Conservation (phyloP, 306 rosid genomes). For the Hippophae rhamnoides region DNA sequence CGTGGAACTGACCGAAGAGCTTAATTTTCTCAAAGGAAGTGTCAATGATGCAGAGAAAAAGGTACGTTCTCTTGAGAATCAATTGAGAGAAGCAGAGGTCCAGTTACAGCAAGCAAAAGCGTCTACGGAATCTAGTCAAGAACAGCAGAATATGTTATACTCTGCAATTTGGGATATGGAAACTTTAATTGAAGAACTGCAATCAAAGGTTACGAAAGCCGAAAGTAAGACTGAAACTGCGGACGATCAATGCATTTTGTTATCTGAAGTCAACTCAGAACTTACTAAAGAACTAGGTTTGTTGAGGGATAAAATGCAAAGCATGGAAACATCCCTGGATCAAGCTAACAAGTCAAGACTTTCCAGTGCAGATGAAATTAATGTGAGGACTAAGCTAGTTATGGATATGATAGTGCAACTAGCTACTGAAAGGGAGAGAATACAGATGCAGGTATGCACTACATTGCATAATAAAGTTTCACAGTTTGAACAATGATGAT, state of each 20-base stretch:
- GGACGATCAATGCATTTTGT: constrained; percentile 26
- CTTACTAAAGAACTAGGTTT: constrained; percentile 54
- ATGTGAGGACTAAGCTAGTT: constrained; percentile 41
- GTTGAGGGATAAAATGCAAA: constrained; percentile 36
- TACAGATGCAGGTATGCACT: constrained; percentile 56
- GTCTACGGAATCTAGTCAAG: constrained; percentile 87
- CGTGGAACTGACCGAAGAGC: constrained; percentile 78
- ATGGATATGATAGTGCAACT: constrained; percentile 71
- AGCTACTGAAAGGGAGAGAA: constrained; percentile 61
- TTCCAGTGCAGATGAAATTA: constrained; percentile 49
- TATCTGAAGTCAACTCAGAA: constrained; percentile 60
- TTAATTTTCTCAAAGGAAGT: constrained; percentile 66
- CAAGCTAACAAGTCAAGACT: constrained; percentile 38
- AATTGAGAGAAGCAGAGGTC: constrained; percentile 66
- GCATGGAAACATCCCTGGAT: constrained; percentile 55
- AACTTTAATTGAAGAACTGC: constrained; percentile 82
- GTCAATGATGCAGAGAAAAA: constrained; percentile 59
- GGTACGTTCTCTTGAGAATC: constrained; percentile 79
- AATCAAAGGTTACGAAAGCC: constrained; percentile 74
- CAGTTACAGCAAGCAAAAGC: constrained; percentile 74
- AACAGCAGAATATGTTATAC: constrained; percentile 93
- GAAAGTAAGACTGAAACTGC: constrained; percentile 56
- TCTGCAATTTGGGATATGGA: constrained; percentile 99
- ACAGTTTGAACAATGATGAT: neutral
- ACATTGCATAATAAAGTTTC: constrained; percentile 10